These are phyloP conservation scores for Cardamine resedifolia DNA, from an alignment of 345 rosid genomes.

Conservation along the genomic window DNA sequence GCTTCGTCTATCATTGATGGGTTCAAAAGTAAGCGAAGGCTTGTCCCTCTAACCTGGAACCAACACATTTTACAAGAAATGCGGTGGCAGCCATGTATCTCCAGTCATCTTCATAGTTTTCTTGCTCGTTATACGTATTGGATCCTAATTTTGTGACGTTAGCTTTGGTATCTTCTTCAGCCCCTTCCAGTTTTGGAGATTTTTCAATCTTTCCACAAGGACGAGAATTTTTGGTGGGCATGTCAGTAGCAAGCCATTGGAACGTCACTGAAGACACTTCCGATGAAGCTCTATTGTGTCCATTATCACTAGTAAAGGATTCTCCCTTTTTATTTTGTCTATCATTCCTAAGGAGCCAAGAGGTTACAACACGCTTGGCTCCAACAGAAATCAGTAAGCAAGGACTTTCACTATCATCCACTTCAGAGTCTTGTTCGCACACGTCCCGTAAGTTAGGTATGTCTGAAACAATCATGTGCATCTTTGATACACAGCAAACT, in stretches of 20 bases:
- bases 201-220: conserved; percentile 40
- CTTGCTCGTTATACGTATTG: conserved; percentile 31
- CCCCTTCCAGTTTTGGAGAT: conserved; percentile 29
- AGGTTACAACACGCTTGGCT: conserved; percentile 84
- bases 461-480: conserved; percentile 47
- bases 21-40: background rate
- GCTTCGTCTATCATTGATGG: background rate
- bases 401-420: conserved; percentile 46
- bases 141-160: conserved; percentile 32
- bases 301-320: conserved; percentile 32
- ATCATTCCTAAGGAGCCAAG: conserved; percentile 72
- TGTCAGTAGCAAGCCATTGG: conserved; percentile 95
- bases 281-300: conserved; percentile 23
- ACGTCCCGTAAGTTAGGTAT: conserved; percentile 25
- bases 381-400: conserved; percentile 84
- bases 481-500: conserved; percentile 64
- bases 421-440: conserved; percentile 20
- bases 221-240: conserved; percentile 65
- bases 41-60: conserved; percentile 61
- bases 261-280: conserved; percentile 65
- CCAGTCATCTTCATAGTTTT: conserved; percentile 82
- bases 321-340: conserved; percentile 35
- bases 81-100: conserved; percentile 94
- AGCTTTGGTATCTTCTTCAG: conserved; percentile 26
- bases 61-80: conserved; percentile 71